Evolutionary conservation across 371 early-diverging fungal genomes (phyloP).

Genomic region (Syncephalastrum sp.): DNA sequence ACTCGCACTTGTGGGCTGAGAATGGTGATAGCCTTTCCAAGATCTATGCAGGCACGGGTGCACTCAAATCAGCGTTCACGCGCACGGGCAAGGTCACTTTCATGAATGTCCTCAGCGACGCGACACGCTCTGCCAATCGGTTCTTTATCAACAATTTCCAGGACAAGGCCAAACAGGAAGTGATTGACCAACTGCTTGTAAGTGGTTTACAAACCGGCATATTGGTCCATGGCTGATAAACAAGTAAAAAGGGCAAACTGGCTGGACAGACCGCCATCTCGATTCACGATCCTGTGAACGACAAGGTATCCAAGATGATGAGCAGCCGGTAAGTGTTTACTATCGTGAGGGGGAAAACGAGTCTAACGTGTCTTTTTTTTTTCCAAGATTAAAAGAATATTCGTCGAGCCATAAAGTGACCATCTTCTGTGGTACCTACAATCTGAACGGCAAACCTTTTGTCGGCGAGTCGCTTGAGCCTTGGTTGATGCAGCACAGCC

Average conservation of each 20-base stretch:
- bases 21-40: conserved; percentile 94
- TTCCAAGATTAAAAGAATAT: conserved; percentile 49
- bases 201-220: conserved; percentile 14
- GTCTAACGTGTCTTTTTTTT: neutral
- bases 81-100: conserved; percentile 87
- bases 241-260: conserved; percentile 51
- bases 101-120: conserved; percentile 86
- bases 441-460: conserved; percentile 82
- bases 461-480: conserved; percentile 61
- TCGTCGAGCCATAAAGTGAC: conserved; percentile 51
- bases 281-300: conserved; percentile 64
- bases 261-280: conserved; percentile 51
- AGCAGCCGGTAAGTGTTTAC: conserved; percentile 32
- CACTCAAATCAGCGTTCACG: conserved; percentile 91
- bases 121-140: conserved; percentile 88
- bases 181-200: conserved; percentile 85
- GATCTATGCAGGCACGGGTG: conserved; percentile 98
- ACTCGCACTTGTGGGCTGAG: conserved; percentile 88
- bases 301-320: conserved; percentile 55
- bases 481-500: conserved; percentile 65
- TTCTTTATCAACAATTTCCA: conserved; percentile 93
- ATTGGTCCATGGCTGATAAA: neutral
- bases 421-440: conserved; percentile 87
- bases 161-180: conserved; percentile 87
- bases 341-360: neutral